Evolutionary conservation across 2,329 filamentous ascomycete genomes (phyloP), one percentile per base, ranked within the genome.

Genomic region (Juglanconis oblonga): DNA sequence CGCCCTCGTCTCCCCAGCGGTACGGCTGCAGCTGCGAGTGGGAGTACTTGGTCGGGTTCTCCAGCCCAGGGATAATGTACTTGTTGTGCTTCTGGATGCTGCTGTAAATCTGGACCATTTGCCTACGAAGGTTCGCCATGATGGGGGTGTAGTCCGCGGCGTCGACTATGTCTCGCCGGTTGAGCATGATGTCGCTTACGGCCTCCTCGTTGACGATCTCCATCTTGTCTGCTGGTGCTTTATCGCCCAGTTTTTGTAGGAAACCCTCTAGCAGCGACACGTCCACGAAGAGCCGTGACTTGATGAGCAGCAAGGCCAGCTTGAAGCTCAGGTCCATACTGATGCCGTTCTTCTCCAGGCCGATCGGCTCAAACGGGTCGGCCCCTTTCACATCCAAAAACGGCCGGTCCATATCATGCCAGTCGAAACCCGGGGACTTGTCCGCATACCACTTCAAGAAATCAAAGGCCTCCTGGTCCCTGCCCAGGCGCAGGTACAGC

Each of bases 361-460:
- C 4, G 2, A 49, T 1, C 9, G 47, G 31, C 65, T 82, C 80
- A 17, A 83, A 70, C 0, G 69, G 69, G 64, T 82, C 72, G 9
- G 73, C 77, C 9, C 68, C 65, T 32, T 70, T 72, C 47, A 75
- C 55, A 58, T 79, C 65, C 3, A 79, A 69, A 36, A 62, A 60
- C 14, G 74, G 72, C 14, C 69, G 54, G 2, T 62, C 62, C 29
- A 61, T 66, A 57, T 79, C 67, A 7, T 64, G 65, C 72, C 67
- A 76, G 52, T 78, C 70, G 55, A 77, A 77, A 45, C 32, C 7
- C 9, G 14, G 7, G 5, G 36, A 31, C 31, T 4, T 9, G 1
- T 67, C 70, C 5, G 62, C 67, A 71, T 71, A 81, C 78, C 76
- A 81, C 67, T 79, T 81, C 65, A 80, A 38, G 57, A 81, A 80